Evolutionary conservation across 2,329 filamentous ascomycete species (phyloP), one percentile per base, ranked within the genome.

Genomic region (Cryphonectria parasitica): DNA sequence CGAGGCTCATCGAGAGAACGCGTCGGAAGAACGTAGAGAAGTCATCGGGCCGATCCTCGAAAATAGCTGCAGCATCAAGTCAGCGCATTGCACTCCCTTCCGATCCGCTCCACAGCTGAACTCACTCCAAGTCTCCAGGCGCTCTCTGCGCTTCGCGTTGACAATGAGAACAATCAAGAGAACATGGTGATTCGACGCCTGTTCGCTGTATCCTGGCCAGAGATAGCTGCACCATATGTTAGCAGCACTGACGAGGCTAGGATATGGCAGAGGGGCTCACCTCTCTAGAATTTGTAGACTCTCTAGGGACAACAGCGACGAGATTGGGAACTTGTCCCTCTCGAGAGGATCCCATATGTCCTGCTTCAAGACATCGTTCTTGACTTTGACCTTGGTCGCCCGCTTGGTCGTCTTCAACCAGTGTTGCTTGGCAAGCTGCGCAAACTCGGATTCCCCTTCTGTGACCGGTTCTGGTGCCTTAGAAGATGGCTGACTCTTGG

Each of bases 21-120:
- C 96, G 93, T 74, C 93, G 92, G 81, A 98, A 98, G 72, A 99
- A 87, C 74, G 86, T 88, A 15, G 95, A 94, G 83, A 99, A 99
- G 67, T 96, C 92, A 76, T 90, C 87, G 17, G 94, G 88, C 61
- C 91, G 89, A 75, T 92, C 88, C 74, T 89, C 86, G 80, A 99
- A 98, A 73, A 94, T 86, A 68, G 88, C 91, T 94, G 75, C 63
- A 70, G 58, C n/a, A 60, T 54, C n/a, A 69, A 68, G 52, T 72
- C 54, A 74, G 69, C 62, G 34, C 39, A n/a, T 25, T 58, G 25
- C 41, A 43, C 25, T 25, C 4, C 22, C 10, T 7, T 52, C n/a
- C 8, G 17, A 41, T 39, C 36, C 31, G n/a, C 28, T 10, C 31
- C 25, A 25, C 25, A 56, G 49, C 63, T 10, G 54, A n/a, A 77